Evolutionary conservation across 768 basidiomycete genomes (phyloP).

Genomic region (Hortiboletus campestris): DNA sequence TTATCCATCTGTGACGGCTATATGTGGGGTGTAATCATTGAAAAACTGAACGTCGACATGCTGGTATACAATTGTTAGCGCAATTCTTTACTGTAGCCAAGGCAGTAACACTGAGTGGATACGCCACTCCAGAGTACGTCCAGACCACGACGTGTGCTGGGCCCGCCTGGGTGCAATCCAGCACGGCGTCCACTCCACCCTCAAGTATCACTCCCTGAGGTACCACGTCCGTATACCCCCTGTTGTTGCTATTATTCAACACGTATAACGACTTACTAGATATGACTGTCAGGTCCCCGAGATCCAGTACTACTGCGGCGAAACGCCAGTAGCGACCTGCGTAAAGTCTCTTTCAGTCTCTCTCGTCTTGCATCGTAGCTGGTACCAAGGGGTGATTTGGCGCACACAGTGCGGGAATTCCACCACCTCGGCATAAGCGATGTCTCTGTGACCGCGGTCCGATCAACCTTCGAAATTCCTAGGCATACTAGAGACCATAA

Average conservation of each 20-base stretch:
- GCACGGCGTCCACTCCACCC: constrained; percentile 17
- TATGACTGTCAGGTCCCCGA: constrained; percentile 16
- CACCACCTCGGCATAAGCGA: neutral
- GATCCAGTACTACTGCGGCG: constrained; percentile 8
- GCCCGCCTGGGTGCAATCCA: constrained; percentile 18
- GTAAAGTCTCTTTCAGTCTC: constrained; percentile 5
- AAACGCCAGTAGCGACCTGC: constrained; percentile 11
- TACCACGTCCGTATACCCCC: constrained; percentile 7
- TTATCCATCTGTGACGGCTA: constrained; percentile 10
- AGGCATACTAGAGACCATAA: neutral
- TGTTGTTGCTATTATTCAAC: neutral
- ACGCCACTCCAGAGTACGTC: constrained; percentile 10
- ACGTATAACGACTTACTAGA: neutral
- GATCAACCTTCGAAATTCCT: neutral
- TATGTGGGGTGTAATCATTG: constrained; percentile 17
- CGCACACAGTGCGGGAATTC: constrained; percentile 17
- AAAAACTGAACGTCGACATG: neutral
- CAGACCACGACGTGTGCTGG: constrained; percentile 7
- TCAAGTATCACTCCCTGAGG: constrained; percentile 6
- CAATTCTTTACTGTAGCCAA: neutral
- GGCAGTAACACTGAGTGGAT: neutral
- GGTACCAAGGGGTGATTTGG: neutral
- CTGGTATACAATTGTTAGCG: constrained; percentile 18
- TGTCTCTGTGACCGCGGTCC: neutral
- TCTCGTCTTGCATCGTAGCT: neutral